Evolutionary conservation across 768 basidiomycete genomes (phyloP), one percentile per base, ranked within the genome.

Genomic region (Fomitopsis serialis): DNA sequence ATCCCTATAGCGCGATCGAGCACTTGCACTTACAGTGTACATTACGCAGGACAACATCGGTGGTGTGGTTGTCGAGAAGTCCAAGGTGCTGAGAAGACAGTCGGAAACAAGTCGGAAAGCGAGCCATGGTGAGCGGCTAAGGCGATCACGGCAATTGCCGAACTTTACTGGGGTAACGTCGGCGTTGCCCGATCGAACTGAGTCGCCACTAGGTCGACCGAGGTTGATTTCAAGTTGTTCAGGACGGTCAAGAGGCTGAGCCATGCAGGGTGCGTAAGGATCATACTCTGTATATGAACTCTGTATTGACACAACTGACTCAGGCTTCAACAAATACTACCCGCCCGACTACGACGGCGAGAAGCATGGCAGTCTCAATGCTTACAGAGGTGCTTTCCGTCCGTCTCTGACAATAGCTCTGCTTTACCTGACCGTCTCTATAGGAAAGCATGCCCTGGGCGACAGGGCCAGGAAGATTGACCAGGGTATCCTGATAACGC

Each of bases 401-500:
- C 29, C 29, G 12, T 43, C 44, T 13, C 25, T 43, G n/a, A 42
- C 45, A 21, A 23, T 22, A 27, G 13, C 22, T 35, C 27, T n/a
- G 24, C 29, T 12, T 32, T n/a, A 32, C 46, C 61, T 37, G 52
- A 52, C 59, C 52, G 45, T 34, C 11, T 40, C 40, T 45, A 42
- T 62, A 92, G 89, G 95, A 51, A 97, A 96, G 70, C 95, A 98
- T 77, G 94, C 95, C 0, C 72, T 97, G 8, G 92, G 93, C 13
- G 89, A 91, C 69, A 77, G 97, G 56, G 97, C 98, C 15, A 82
- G 96, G 29, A 98, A 98, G 73, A 73, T 98, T 35, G 95, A 97
- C 70, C 86, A 98, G 69, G 97, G 97, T 0, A 94, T 98, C 58
- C 77, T 99, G 43, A 94, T 99, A 52, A 89, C 87, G 21, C 88